Evolutionary conservation across 192 early-diverging fungal genomes (phyloP).

Genomic region (Pilobolus umbonatus): DNA sequence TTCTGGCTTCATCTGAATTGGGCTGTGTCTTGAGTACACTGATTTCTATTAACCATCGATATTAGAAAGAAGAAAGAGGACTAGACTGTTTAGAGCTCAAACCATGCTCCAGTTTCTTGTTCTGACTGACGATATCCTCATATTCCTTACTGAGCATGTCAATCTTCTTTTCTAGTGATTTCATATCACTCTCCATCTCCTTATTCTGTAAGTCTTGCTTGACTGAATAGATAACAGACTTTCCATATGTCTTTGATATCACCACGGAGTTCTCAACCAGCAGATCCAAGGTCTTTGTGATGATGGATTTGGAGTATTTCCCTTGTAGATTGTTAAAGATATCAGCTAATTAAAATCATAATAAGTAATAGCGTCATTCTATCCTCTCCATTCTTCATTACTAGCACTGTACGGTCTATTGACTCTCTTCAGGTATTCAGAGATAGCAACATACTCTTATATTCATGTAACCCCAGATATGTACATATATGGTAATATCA

Average conservation of each 20-base stretch:
- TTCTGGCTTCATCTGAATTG: background rate
- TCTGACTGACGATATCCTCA: background rate
- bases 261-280: background rate
- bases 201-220: background rate
- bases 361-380: background rate
- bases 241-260: constrained; percentile 9
- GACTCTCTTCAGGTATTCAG: constrained; percentile 10
- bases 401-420: constrained; percentile 21
- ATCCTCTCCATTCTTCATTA: too few species aligned
- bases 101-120: background rate
- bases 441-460: background rate
- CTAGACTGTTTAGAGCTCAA: too few species aligned
- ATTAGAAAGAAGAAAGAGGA: too few species aligned
- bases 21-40: constrained; percentile 7
- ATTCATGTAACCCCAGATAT: too few species aligned
- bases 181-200: background rate
- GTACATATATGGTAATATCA: too few species aligned
- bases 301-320: constrained; percentile 8
- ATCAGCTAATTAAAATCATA: background rate
- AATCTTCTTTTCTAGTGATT: background rate
- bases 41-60: too few species aligned
- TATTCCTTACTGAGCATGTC: background rate
- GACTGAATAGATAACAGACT: constrained; percentile 6
- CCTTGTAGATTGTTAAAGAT: constrained; percentile 15
- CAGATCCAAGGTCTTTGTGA: constrained; percentile 3